Evolutionary conservation across 1,284 basidiomycete species (phyloP), one percentile per base, ranked within the genome.

Genomic region (Grifola frondosa): DNA sequence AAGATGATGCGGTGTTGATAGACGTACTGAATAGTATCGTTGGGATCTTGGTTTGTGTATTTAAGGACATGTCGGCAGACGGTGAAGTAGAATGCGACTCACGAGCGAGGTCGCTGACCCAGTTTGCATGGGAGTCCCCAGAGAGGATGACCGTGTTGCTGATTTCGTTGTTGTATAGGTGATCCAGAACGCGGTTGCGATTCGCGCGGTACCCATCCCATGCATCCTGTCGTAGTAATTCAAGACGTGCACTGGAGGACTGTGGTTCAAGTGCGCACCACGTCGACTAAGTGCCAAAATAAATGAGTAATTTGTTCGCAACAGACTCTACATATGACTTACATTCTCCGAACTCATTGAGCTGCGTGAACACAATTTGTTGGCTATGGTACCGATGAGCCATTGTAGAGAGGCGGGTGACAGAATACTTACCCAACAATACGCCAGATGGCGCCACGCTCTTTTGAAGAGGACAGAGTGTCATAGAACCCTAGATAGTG

Each of bases 121-220:
- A 81, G 56, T 79, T 80, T 10, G 78, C 80, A 54, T 85, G 82
- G 36, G 77, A 77, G 58, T 87, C 83, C 12, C 84, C 82, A 8
- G 81, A 70, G 13, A 84, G 68, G 38, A 82, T 71, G 47, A 81
- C 58, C 3, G 74, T 75, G 58, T 84, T 83, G 62, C 69, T 68
- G 45, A 84, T 81, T 37, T 71, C 66, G 57, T 78, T 71, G 24
- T 63, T 45, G 52, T 74, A 69, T 21, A 85, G 63, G 46, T 79
- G 73, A 44, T 78, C 67, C 13, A 84, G 70, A 37, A 84, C 66
- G n/a, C 80, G 71, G 33, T 68, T 63, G 12, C 81, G 69, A 60
- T 82, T 80, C 13, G 74, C 72, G 9, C 72, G 66, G 59, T 84
- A 84, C 0, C 81, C 81, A 47, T 82, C 78, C 81, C 81, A 84